Evolutionary conservation across 805 yeast species (phyloP), one percentile per base, ranked within the genome.

Genomic region (Starmerella geochares): DNA sequence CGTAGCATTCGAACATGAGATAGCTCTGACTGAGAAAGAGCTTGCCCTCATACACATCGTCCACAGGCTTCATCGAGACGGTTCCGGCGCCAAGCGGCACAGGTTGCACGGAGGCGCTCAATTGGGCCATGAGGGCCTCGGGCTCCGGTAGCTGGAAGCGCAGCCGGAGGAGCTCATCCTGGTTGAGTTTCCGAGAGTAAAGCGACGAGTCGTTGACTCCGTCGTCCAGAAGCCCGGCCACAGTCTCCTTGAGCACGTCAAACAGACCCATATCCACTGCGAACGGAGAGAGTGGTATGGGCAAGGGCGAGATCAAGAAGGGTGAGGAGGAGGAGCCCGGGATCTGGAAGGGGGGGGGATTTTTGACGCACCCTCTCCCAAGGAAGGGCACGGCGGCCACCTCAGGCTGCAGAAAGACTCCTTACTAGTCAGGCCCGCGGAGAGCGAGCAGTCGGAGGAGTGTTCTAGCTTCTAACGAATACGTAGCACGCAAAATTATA

Each of bases 1-100:
- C 79, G 6, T 77, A 73, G 58, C 85, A 86, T 52, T 77, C 72
- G 61, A 88, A 90, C 20, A 84, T 77, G 32, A 92, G 62, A 61
- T 79, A 92, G 55, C 82, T 84, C 49, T 78, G 78, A 1, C 95
- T 83, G 39, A 92, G 64, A 57, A 70, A 81, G n/a, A 88, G 58
- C 67, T 73, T 67, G 59, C 98, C 84, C 47, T 83, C 66, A 70
- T 71, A 67, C 51, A 66, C 69, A 45, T 65, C 61, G 17, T 49
- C 55, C 13, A 55, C 35, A 13, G 42, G 31, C 7, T 37, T 27
- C 20, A 51, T 49, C 21, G 54, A 53, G 29, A 44, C n/a, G 7
- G 55, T 49, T 21, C 53, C 46, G 4, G 47, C 39, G 23, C 57
- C 60, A 14, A 55, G 52, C 9, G 61, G 56, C 14, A 50, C 50